phyloP scores from a whole-genome alignment of 768 basidiomycete genomes.

The Termitomyces sp. region DNA sequence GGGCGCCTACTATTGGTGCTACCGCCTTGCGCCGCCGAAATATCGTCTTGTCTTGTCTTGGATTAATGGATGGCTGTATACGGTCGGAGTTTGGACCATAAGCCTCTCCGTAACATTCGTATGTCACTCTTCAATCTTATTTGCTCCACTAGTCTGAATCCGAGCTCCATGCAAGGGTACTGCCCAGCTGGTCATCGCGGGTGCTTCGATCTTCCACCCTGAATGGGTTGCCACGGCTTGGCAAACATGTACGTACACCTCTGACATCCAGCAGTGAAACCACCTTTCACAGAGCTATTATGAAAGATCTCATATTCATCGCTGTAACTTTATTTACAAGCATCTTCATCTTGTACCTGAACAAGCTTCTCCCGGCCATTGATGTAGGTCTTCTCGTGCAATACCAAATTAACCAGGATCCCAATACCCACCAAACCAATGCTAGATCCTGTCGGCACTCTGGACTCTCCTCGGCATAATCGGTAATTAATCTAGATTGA shows the following conservation, averaged over 20 bases:
- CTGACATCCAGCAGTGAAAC: background rate
- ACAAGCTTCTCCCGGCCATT: constrained; percentile 43
- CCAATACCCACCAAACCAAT: background rate
- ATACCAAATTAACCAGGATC: background rate
- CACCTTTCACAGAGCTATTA: background rate
- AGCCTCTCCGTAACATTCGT: constrained; percentile 63
- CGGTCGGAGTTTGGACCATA: constrained; percentile 68
- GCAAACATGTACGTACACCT: constrained; percentile 46
- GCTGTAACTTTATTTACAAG: constrained; percentile 45
- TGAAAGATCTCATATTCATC: constrained; percentile 51
- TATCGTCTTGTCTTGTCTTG: constrained; percentile 52
- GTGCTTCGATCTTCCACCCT: constrained; percentile 52
- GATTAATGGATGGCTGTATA: constrained; percentile 67
- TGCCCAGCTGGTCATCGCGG: constrained; percentile 56
- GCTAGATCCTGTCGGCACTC: constrained; percentile 50
- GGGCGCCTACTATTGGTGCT: constrained; percentile 67
- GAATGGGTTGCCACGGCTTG: constrained; percentile 55
- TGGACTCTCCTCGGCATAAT: constrained; percentile 61
- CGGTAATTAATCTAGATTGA: constrained; percentile 32
- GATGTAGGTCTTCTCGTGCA: constrained; percentile 31
- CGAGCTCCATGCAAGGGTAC: too few species aligned
- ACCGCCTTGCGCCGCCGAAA: constrained; percentile 50
- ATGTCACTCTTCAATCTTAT: constrained; percentile 13
- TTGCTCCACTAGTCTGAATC: too few species aligned
- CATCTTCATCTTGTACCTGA: constrained; percentile 53